Base-by-base conservation (phyloP, 345 rosid species). In the Arabidopsis suecica region DNA sequence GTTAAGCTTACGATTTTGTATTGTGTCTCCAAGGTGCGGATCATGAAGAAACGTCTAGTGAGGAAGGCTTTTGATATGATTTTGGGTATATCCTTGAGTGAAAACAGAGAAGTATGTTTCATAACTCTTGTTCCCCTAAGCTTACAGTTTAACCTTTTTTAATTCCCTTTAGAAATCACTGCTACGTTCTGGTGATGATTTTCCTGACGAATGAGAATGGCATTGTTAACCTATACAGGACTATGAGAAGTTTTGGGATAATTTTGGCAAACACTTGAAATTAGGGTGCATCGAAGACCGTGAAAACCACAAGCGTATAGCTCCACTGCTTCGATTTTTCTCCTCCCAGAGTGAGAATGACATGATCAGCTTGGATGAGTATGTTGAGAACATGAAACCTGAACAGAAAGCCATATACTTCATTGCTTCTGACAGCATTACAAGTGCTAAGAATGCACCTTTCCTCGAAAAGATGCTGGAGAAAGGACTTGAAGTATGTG, bases 1-100 rank as follows among this genome's bases (percentile, higher is more conserved):
- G 28, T 36, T 65, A 56, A 5, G 32, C 72, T 69, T 57, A 72
- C 57, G 54, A 23, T 37, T 48, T 57, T 51, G 47, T 28, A 5
- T 81, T 79, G 14, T 72, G 30, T 77, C 49, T 22, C 63, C 42
- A 77, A 95, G 98, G 99, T 95, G 25, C 86, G 97, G 44, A 90
- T 92, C 63, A 95, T 90, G 97, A 88, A 87, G 84, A 95, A 92
- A 80, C 97, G 98, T 23, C 68, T 95, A 77, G 94, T 95, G 58
- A 83, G 90, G 54, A 95, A 92, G 81, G 97, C 99, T 36, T 93
- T 92, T 53, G 97, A 95, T 79, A 95, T 95, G 97, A 90, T 95
- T 82, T 77, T 90, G 81, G 97, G 97, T 37, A 88, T 95, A 78
- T 95, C 97, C 64, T 51, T 88, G 79, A 92, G 98, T 61, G 97